Base-by-base conservation (phyloP, 2,329 filamentous ascomycete genomes). In the Botrytis pseudocinerea region DNA sequence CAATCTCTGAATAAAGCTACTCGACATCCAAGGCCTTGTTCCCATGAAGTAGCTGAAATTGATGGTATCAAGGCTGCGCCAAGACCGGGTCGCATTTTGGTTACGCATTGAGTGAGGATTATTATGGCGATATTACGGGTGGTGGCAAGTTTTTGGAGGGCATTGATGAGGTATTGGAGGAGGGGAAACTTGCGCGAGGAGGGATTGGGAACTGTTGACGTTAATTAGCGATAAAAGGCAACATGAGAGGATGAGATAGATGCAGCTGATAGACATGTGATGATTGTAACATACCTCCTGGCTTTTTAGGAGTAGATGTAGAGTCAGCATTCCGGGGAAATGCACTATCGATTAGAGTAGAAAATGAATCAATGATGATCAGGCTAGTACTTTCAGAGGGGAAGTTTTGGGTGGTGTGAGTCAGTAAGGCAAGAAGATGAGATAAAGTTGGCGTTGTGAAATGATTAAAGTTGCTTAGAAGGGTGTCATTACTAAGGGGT, bases 1-100 rank as follows among this genome's bases (percentile, higher is more conserved):
- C 89, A 95, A 83, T 97, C 93, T 78, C 92, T 88, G 81, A 96
- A 97, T 48, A 97, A 82, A 38, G 92, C 91, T 74, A 97, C 81
- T 71, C 94, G 87, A 60, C 90, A 92, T 75, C 89, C 88, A 54
- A 97, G 85, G 46, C 90, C 91, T 76, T 89, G 90, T 74, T 97
- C 94, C 95, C 95, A 98, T 60, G 92, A 89, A 32, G 86, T 86
- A 22, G 92, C 90, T 73, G 91, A 91, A 75, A 98, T 86, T 59
- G 93, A 90, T 25, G 94, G 92, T 70, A 91, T 87, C 66, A 98
- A 84, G 18, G 91, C 88, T 22, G 94, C 92, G 76, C 86, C 88
- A 76, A 84, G 86, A 76, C 87, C 90, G 6, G 85, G 85, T 75
- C 92, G 90, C 83, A 97, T 91, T 76, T 91, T 92, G n/a, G 93